A percentile compares a stretch with the other conserved stretches of the same genome.
phyloP scores from a whole-genome alignment of 495 filamentous ascomycete species.

The Achaetomiella virescens region DNA sequence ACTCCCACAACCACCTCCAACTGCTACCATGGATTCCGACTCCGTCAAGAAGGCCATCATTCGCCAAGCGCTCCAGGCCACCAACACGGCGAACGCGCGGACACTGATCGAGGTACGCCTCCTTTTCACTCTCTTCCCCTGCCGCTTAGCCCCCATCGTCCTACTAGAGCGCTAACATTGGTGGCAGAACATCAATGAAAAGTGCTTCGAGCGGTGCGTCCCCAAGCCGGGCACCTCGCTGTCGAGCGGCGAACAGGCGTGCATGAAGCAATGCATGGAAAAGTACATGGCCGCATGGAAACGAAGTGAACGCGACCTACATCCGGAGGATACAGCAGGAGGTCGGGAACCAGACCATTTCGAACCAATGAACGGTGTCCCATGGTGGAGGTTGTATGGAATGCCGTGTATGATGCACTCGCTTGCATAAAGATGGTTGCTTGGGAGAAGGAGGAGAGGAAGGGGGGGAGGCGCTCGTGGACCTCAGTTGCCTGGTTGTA shows the following conservation, averaged over 20 bases:
- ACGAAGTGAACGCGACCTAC: constrained; percentile 71
- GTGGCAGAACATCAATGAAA: constrained; percentile 86
- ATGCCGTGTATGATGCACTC: background rate
- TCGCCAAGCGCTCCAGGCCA: constrained; percentile 66
- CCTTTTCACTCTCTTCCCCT: background rate
- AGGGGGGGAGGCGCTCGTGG: too few species aligned
- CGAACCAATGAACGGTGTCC: background rate
- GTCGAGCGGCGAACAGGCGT: constrained; percentile 64
- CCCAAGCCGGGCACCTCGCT: constrained; percentile 75
- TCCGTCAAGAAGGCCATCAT: constrained; percentile 60
- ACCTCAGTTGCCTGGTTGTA: too few species aligned
- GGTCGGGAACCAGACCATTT: constrained; percentile 16
- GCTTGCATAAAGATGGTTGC: too few species aligned
- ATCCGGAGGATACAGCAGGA: constrained; percentile 66
- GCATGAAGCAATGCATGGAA: constrained; percentile 86
- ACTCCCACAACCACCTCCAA: background rate
- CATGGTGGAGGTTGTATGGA: background rate
- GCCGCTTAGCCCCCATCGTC: background rate
- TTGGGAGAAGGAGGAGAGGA: background rate
- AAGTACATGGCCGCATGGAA: constrained; percentile 97
- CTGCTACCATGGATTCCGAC: constrained; percentile 39
- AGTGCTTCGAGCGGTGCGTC: constrained; percentile 93
- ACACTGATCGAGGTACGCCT: constrained; percentile 63
- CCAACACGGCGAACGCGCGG: constrained; percentile 67
- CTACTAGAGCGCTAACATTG: constrained; percentile 1